A percentile compares a stretch with the other conserved stretches of the same genome.
These are phyloP conservation scores for Cordyceps javanica DNA, from an alignment of 2,329 filamentous ascomycete genomes.

Conservation along the genomic window DNA sequence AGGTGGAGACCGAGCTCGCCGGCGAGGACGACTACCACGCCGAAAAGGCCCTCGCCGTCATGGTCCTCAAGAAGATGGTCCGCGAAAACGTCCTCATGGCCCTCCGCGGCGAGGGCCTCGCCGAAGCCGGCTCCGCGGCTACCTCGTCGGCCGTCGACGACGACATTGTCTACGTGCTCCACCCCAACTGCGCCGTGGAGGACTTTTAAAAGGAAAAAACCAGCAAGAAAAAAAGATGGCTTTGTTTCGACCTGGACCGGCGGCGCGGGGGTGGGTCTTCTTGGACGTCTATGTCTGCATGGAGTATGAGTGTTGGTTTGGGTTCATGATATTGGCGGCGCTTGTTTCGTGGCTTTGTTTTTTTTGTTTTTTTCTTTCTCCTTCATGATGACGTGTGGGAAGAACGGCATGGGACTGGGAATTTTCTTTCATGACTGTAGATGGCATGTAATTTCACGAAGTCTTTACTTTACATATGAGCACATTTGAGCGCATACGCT, in stretches of 20 bases:
- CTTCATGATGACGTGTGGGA: not conserved
- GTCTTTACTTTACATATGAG: not conserved
- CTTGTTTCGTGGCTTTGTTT: not conserved
- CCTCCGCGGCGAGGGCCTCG: slow-evolving; percentile 56
- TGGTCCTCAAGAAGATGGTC: slow-evolving; percentile 93
- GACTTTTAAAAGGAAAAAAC: slow-evolving; percentile 36
- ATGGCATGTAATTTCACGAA: not conserved
- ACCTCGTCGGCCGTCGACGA: slow-evolving; percentile 31
- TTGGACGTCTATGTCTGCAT: too few relatives aligned
- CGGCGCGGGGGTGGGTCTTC: too few relatives aligned
- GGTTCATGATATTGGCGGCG: not conserved
- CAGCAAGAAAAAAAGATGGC: too few relatives aligned
- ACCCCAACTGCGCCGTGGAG: slow-evolving; percentile 89
- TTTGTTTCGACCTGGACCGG: too few relatives aligned
- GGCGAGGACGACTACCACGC: slow-evolving; percentile 74
- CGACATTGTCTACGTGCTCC: slow-evolving; percentile 71
- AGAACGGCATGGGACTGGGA: not conserved
- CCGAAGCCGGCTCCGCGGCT: slow-evolving; percentile 38
- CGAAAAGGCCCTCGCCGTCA: slow-evolving; percentile 66
- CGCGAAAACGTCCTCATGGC: slow-evolving; percentile 86
- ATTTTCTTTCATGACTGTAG: not conserved
- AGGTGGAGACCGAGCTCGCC: slow-evolving; percentile 76
- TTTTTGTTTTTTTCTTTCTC: not conserved
- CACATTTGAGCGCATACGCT: too few relatives aligned
- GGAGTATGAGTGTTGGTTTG: slow-evolving; percentile 3